Evolutionary conservation across 306 rosid genomes (phyloP).

Genomic region (Quercus glauca): DNA sequence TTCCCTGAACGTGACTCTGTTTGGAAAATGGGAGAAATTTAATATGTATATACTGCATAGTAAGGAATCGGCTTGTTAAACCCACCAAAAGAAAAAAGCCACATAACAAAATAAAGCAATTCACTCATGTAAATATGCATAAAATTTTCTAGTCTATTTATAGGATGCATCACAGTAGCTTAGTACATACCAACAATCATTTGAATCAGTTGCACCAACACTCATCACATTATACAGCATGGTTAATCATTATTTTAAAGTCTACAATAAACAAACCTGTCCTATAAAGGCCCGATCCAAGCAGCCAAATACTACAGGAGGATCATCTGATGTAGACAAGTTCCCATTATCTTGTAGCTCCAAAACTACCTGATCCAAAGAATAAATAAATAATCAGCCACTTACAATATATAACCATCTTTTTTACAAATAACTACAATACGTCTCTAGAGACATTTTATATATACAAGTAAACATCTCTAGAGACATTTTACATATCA

Average conservation of each 20-base stretch:
- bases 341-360: no score
- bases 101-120: neutral
- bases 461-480: neutral
- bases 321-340: no score
- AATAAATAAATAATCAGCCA: no score
- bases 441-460: neutral
- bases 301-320: no score
- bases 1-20: conserved; percentile 57
- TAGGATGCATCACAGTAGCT: no score
- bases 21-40: conserved; percentile 42
- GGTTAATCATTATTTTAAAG: conserved; percentile 17
- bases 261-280: no score
- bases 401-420: no score
- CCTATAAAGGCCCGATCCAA: no score
- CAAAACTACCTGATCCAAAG: no score
- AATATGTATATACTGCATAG: neutral
- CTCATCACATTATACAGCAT: neutral
- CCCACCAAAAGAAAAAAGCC: neutral
- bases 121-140: no score
- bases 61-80: conserved; percentile 1
- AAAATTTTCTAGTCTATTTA: no score
- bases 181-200: neutral
- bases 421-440: no score
- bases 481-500: neutral
- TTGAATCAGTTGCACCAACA: conserved; percentile 9